phyloP scores from a whole-genome alignment of 352 stramenopile genomes.

The Phytophthora colocasiae region DNA sequence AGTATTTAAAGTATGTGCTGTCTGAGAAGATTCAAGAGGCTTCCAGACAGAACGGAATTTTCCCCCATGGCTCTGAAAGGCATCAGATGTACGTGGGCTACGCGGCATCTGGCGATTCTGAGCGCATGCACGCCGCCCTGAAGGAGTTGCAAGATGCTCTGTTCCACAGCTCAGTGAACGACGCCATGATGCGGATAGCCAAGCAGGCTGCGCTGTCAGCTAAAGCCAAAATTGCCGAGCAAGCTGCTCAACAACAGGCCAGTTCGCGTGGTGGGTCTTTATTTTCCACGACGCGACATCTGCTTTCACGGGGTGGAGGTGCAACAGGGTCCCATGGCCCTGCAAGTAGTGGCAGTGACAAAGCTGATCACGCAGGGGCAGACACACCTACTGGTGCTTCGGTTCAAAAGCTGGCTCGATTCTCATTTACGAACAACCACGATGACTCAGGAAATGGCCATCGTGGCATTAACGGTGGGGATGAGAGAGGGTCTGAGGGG shows the following conservation, averaged over 20 bases:
- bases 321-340: slow-evolving; percentile 23
- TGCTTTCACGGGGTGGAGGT: slow-evolving; percentile 56
- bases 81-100: slow-evolving; percentile 62
- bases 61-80: slow-evolving; percentile 68
- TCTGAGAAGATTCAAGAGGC: slow-evolving; percentile 81
- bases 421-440: slow-evolving; percentile 42
- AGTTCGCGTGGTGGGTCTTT: slow-evolving; percentile 64
- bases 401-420: slow-evolving; percentile 57
- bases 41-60: slow-evolving; percentile 70
- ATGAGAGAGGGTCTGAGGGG: slow-evolving; percentile 50
- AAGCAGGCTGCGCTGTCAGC: slow-evolving; percentile 80
- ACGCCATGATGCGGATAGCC: slow-evolving; percentile 86
- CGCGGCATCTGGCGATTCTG: slow-evolving; percentile 53
- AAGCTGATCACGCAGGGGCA: slow-evolving; percentile 38
- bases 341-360: slow-evolving; percentile 37
- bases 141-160: slow-evolving; percentile 66
- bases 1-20: slow-evolving; percentile 82
- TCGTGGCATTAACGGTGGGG: slow-evolving; percentile 40
- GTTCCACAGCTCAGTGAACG: slow-evolving; percentile 77
- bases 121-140: slow-evolving; percentile 65
- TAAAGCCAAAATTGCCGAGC: slow-evolving; percentile 84
- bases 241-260: slow-evolving; percentile 75
- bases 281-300: slow-evolving; percentile 75
- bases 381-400: slow-evolving; percentile 66
- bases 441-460: slow-evolving; percentile 44